Percentiles rank a stretch among this genome's conserved stretches.
Conservation (phyloP, 2,329 filamentous ascomycete genomes). For the Xylariales sp. region DNA sequence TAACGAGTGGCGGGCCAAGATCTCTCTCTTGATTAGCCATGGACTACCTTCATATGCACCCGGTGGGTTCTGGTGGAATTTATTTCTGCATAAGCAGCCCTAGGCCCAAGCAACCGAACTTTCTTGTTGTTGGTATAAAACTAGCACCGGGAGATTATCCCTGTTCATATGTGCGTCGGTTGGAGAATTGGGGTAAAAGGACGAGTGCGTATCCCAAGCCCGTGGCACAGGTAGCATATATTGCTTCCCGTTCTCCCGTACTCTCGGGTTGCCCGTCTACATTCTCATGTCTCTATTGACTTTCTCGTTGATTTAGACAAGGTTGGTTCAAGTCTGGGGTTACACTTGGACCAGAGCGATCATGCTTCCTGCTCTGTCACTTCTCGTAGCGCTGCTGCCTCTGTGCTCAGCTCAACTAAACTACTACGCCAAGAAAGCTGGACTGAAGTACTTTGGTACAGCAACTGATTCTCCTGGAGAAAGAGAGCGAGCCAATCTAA, state of each 20-base stretch:
- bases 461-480: constrained; percentile 48
- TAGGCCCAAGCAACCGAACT: too few species aligned
- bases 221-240: background rate
- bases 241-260: background rate
- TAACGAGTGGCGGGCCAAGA: too few species aligned
- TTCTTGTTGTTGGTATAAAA: too few species aligned
- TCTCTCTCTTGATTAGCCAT: too few species aligned
- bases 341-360: background rate
- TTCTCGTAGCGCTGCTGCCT: constrained; percentile 24
- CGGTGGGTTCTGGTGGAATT: too few species aligned
- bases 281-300: background rate
- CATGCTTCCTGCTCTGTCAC: constrained; percentile 18
- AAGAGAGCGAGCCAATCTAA: constrained; percentile 38
- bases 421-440: constrained; percentile 45
- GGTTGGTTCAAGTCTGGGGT: background rate
- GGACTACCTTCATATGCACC: too few species aligned
- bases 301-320: background rate
- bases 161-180: background rate
- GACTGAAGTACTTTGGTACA: constrained; percentile 56
- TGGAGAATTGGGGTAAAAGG: constrained; percentile 1
- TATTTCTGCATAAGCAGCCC: too few species aligned
- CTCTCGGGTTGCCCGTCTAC: background rate
- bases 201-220: background rate
- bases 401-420: constrained; percentile 37
- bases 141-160: background rate